Evolutionary conservation across 768 basidiomycete species (phyloP).

Genomic region (Boletus patriciae): DNA sequence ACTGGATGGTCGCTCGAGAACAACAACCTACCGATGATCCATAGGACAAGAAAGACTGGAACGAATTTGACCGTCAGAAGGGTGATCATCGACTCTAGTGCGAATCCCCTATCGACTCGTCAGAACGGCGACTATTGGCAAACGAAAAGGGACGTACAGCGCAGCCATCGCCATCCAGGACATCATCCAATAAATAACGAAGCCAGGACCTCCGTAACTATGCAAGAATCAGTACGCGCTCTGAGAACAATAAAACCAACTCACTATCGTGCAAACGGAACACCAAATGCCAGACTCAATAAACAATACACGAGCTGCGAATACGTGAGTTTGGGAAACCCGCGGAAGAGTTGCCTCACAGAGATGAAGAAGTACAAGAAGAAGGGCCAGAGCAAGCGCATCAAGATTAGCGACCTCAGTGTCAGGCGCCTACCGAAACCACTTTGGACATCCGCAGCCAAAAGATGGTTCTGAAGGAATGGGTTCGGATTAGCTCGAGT

Average conservation of each 20-base stretch:
- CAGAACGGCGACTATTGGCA: background rate
- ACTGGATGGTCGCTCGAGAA: background rate
- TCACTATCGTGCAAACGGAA: conserved; percentile 51
- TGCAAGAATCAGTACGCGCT: background rate
- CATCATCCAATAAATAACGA: conserved; percentile 69
- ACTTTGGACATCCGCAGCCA: conserved; percentile 36
- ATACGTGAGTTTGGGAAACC: background rate
- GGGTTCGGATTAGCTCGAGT: background rate
- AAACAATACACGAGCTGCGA: conserved; percentile 56
- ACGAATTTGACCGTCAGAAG: conserved; percentile 53
- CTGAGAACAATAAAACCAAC: conserved; percentile 13
- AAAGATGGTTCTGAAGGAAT: conserved; percentile 31
- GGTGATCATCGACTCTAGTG: conserved; percentile 58
- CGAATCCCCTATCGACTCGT: conserved; percentile 50
- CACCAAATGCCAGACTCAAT: conserved; percentile 57
- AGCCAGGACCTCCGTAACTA: conserved; percentile 54
- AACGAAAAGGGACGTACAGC: conserved; percentile 38
- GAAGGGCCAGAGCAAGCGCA: conserved; percentile 42
- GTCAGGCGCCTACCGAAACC: conserved; percentile 42
- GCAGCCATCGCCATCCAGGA: conserved; percentile 58
- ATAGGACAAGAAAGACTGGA: conserved; percentile 60
- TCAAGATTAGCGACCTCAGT: conserved; percentile 37
- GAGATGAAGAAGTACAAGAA: conserved; percentile 44
- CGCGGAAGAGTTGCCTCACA: conserved; percentile 23
- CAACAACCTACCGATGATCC: conserved; percentile 55